phyloP scores from a whole-genome alignment of 2,329 filamentous ascomycete genomes.

The Rhynchosporium secalis region DNA sequence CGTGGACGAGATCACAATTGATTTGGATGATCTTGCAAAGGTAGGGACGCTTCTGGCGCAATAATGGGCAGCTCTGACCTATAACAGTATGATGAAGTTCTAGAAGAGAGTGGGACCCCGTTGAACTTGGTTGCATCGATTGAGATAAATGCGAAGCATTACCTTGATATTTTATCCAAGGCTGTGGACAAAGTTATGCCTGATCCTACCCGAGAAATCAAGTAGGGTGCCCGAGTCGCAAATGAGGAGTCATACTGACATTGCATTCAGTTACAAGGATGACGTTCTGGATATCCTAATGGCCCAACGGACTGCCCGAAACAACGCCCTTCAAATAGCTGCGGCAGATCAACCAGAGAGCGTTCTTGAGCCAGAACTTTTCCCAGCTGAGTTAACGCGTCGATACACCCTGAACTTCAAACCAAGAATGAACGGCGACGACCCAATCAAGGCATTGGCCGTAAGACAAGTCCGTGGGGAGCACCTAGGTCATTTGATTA shows the following conservation, averaged over 20 bases:
- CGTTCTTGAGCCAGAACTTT: constrained; percentile 69
- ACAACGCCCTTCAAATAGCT: constrained; percentile 71
- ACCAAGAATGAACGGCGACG: constrained; percentile 73
- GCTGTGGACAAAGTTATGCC: constrained; percentile 89
- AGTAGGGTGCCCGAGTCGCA: constrained; percentile 49
- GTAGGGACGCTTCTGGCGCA: constrained; percentile 53
- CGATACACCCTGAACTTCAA: constrained; percentile 97
- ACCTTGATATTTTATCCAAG: constrained; percentile 85
- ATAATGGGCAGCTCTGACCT: constrained; percentile 35
- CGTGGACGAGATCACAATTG: constrained; percentile 75
- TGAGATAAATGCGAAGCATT: constrained; percentile 89
- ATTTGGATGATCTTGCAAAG: constrained; percentile 80
- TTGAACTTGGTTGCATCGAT: constrained; percentile 79
- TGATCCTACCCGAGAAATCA: constrained; percentile 72
- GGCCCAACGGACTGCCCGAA: constrained; percentile 84
- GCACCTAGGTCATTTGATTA: constrained; percentile 90
- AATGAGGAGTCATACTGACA: constrained; percentile 32
- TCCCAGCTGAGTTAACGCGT: constrained; percentile 87
- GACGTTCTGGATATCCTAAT: constrained; percentile 97
- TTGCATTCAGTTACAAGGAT: constrained; percentile 79
- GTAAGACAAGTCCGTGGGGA: constrained; percentile 92
- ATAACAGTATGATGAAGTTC: constrained; percentile 66
- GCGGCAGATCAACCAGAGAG: constrained; percentile 66
- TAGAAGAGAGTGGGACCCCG: constrained; percentile 55
- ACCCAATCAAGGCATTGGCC: constrained; percentile 67